A percentile compares a stretch with the other conserved stretches of the same genome.
Evolutionary conservation across 805 yeast genomes (phyloP).

Genomic region (Candida khao-thaluensis): DNA sequence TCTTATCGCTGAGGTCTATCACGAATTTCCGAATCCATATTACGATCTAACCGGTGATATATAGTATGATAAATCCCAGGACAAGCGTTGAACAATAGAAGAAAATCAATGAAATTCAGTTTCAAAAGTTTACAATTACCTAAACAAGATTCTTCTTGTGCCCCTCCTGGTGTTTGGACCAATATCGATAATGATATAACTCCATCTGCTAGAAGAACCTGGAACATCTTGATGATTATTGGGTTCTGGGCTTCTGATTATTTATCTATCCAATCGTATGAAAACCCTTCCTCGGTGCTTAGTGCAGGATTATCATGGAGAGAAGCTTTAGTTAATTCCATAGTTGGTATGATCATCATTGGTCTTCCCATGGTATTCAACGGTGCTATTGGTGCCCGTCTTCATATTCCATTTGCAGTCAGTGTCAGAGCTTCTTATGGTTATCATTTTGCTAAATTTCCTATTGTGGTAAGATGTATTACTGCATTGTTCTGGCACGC

Average conservation of each 20-base stretch:
- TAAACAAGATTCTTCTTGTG: slow-evolving; percentile 14
- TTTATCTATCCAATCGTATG: slow-evolving; percentile 13
- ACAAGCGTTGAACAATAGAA: no score
- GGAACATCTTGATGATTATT: slow-evolving; percentile 13
- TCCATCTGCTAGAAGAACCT: slow-evolving; percentile 12
- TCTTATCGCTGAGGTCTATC: slow-evolving; percentile 1
- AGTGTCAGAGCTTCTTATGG: slow-evolving; percentile 31
- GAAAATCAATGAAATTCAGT: background rate
- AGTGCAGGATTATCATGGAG: slow-evolving; percentile 16
- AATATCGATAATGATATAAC: slow-evolving; percentile 16
- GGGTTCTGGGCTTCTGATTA: slow-evolving; percentile 17
- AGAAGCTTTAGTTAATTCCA: slow-evolving; percentile 22
- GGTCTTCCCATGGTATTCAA: slow-evolving; percentile 20
- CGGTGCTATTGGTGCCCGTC: slow-evolving; percentile 31
- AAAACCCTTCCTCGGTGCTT: slow-evolving; percentile 12
- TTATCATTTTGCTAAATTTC: slow-evolving; percentile 29
- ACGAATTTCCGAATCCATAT: background rate
- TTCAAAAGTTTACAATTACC: slow-evolving; percentile 2
- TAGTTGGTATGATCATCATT: slow-evolving; percentile 25
- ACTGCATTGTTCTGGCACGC: slow-evolving; percentile 30
- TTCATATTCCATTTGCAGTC: slow-evolving; percentile 36
- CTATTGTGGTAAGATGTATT: slow-evolving; percentile 29
- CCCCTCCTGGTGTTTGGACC: slow-evolving; percentile 16
- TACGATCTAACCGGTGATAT: no score
- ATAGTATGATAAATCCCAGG: no score